Evolutionary conservation across 495 filamentous ascomycete genomes (phyloP).

Genomic region (Hypoxylon intermedium): DNA sequence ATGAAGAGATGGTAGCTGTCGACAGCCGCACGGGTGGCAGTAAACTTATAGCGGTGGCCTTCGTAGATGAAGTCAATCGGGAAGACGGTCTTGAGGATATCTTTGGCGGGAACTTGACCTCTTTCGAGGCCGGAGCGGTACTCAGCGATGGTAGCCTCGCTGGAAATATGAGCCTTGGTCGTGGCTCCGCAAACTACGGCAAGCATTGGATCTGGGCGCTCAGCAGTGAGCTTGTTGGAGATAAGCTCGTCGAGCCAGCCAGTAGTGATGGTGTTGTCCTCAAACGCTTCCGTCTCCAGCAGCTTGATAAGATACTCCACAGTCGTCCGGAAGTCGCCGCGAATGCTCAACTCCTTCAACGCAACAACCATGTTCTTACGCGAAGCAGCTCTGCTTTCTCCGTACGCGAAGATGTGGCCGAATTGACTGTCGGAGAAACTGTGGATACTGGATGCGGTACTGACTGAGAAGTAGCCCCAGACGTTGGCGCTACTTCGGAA

Average conservation of each 20-base stretch:
- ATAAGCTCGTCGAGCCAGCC: slow-evolving; percentile 99
- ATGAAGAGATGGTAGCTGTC: slow-evolving; percentile 99
- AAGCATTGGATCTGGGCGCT: slow-evolving; percentile 89
- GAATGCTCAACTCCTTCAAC: slow-evolving; percentile 98
- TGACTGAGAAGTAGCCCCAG: slow-evolving; percentile 99
- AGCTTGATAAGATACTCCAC: slow-evolving; percentile 99
- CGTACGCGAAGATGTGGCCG: slow-evolving; percentile 98
- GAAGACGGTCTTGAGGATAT: slow-evolving; percentile 97
- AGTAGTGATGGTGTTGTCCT: slow-evolving; percentile 98
- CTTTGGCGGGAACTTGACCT: slow-evolving; percentile 94
- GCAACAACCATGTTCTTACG: slow-evolving; percentile 99
- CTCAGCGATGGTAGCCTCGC: slow-evolving; percentile 83
- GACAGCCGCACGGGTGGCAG: slow-evolving; percentile 86
- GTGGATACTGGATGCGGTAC: slow-evolving; percentile 95
- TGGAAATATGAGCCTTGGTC: slow-evolving; percentile 91
- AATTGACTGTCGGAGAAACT: slow-evolving; percentile 99
- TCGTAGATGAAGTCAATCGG: slow-evolving; percentile 99
- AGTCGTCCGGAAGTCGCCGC: slow-evolving; percentile 97
- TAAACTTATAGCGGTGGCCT: slow-evolving; percentile 95
- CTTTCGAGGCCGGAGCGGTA: slow-evolving; percentile 92
- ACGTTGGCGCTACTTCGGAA: slow-evolving; percentile 98
- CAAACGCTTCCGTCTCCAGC: slow-evolving; percentile 96
- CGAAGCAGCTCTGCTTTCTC: slow-evolving; percentile 93
- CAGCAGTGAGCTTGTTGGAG: slow-evolving; percentile 94
- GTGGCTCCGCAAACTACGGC: slow-evolving; percentile 94